Evolutionary conservation across 305 asterid genomes (phyloP).

Genomic region (Ajuga reptans): DNA sequence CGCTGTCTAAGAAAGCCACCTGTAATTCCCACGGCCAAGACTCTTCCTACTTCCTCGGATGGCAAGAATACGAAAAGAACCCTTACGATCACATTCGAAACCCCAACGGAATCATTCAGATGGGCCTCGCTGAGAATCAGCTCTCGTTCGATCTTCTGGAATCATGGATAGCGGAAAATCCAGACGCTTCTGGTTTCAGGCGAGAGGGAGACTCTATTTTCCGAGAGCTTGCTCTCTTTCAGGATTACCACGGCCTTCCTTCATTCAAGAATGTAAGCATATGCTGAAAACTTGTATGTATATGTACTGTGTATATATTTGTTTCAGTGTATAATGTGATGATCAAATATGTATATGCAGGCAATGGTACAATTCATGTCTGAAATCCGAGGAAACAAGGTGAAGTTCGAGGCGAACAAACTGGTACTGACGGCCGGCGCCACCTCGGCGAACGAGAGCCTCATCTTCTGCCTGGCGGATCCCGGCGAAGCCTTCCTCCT

Average conservation of each 20-base stretch:
- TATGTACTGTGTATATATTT: background rate
- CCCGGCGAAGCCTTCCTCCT: constrained; percentile 81
- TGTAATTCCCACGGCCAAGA: constrained; percentile 69
- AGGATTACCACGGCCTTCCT: constrained; percentile 70
- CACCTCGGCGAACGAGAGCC: constrained; percentile 85
- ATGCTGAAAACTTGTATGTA: background rate
- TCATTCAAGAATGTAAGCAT: constrained; percentile 60
- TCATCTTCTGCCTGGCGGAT: constrained; percentile 73
- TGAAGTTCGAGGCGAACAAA: constrained; percentile 51
- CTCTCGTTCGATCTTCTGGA: constrained; percentile 59
- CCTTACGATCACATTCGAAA: constrained; percentile 43
- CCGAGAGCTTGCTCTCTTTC: constrained; percentile 68
- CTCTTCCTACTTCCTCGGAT: constrained; percentile 65
- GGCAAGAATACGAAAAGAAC: constrained; percentile 72
- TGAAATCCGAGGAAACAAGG: constrained; percentile 76
- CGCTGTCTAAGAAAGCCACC: constrained; percentile 46
- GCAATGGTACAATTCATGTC: constrained; percentile 73
- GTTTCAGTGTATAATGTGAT: background rate
- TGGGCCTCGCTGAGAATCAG: constrained; percentile 80
- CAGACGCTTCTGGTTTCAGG: constrained; percentile 54
- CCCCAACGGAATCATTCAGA: constrained; percentile 62
- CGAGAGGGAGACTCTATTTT: constrained; percentile 51
- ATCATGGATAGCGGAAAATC: constrained; percentile 51
- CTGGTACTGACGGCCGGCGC: constrained; percentile 87
- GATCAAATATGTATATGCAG: constrained; percentile 27